phyloP scores from a whole-genome alignment of 208 protist species.

The Leishmania tarentolae region DNA sequence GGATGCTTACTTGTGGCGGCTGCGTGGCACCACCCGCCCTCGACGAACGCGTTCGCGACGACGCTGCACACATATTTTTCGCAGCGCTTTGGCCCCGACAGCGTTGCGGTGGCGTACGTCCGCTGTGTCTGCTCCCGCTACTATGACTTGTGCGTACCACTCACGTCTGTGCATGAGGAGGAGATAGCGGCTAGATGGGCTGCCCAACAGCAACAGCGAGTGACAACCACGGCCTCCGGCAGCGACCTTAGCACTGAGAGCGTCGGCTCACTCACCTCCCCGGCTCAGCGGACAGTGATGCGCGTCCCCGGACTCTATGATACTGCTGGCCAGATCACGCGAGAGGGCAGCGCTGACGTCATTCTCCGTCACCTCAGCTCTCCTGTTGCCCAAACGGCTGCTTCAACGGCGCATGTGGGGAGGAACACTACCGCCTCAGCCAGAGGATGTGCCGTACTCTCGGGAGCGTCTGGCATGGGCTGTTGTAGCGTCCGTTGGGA shows the following conservation, averaged over 20 bases:
- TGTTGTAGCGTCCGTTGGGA: slow-evolving; percentile 29
- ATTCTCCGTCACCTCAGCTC: slow-evolving; percentile 14
- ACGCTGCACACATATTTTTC: slow-evolving; percentile 54
- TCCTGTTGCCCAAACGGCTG: background rate
- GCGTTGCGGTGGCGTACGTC: slow-evolving; percentile 47
- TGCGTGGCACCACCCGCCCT: slow-evolving; percentile 37
- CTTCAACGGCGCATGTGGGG: background rate
- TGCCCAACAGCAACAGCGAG: slow-evolving; percentile 1
- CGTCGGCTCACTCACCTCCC: background rate
- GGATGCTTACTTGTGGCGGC: slow-evolving; percentile 68
- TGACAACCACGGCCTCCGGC: background rate
- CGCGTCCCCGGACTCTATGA: background rate
- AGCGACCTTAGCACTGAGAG: background rate
- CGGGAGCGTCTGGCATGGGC: slow-evolving; percentile 13
- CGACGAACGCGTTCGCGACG: slow-evolving; percentile 12
- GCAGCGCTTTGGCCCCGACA: slow-evolving; percentile 61
- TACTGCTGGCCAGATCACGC: background rate
- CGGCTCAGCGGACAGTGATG: background rate
- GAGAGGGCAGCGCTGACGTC: slow-evolving; percentile 11
- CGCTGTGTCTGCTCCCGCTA: slow-evolving; percentile 42
- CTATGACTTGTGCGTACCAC: slow-evolving; percentile 39
- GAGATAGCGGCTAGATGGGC: slow-evolving; percentile 14
- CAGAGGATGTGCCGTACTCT: background rate
- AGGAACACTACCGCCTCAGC: background rate
- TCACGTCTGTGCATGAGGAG: slow-evolving; percentile 11